A percentile compares a stretch with the other conserved stretches of the same genome.
Evolutionary conservation across 2,329 filamentous ascomycete species (phyloP).

Genomic region (Colletotrichum nymphaeae): DNA sequence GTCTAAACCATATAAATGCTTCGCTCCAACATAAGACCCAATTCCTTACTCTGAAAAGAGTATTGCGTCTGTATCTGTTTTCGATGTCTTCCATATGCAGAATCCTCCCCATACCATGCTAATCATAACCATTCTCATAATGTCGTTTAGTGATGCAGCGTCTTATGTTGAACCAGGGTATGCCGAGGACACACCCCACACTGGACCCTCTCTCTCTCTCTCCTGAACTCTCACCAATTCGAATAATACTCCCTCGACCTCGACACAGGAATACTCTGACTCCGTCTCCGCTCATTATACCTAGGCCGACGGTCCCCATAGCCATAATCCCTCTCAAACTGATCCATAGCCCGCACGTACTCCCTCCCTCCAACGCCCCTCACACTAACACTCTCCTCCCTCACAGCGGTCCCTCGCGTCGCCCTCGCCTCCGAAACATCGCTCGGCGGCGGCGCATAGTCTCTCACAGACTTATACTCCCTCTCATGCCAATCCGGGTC

Average conservation of each 20-base stretch:
- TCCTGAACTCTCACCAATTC: constrained; percentile 9
- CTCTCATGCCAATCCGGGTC: constrained; percentile 23
- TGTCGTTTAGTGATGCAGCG: not conserved
- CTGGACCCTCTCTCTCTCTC: not conserved
- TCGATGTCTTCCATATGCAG: not conserved
- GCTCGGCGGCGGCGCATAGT: constrained; percentile 13
- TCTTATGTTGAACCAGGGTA: not conserved
- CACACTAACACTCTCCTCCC: not conserved
- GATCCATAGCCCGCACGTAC: constrained; percentile 3
- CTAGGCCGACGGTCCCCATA: not conserved
- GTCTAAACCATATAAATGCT: not conserved
- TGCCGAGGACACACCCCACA: too few relatives aligned
- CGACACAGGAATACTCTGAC: constrained; percentile 25
- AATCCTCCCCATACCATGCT: too few relatives aligned
- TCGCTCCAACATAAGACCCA: not conserved
- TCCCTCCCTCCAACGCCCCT: constrained; percentile 1
- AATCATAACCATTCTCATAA: not conserved
- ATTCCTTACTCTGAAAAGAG: not conserved
- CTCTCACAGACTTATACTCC: constrained; percentile 22
- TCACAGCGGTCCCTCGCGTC: not conserved
- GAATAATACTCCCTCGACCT: constrained; percentile 5
- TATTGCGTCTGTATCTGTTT: not conserved
- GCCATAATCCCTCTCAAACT: constrained; percentile 18
- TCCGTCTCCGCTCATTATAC: constrained; percentile 23
- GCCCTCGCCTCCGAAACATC: constrained; percentile 9